phyloP scores from a whole-genome alignment of 2,329 filamentous ascomycete genomes.

The Daldinia eschscholtzii region DNA sequence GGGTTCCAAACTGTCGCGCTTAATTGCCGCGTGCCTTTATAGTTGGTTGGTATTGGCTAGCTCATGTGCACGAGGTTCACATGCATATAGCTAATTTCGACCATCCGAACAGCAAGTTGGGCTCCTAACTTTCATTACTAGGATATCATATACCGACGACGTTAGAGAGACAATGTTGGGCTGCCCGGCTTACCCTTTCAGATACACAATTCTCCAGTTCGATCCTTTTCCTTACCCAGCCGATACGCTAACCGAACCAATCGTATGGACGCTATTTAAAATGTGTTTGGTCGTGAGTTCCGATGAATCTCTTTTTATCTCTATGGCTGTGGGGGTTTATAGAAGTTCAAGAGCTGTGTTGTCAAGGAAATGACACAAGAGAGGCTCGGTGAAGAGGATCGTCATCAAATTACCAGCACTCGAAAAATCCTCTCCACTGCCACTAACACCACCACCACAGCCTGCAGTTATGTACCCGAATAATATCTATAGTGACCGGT shows the following conservation, averaged over 20 bases:
- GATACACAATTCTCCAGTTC: background rate
- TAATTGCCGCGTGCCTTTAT: background rate
- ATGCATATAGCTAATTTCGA: background rate
- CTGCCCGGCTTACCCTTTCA: background rate
- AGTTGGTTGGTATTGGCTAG: background rate
- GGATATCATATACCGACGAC: conserved; percentile 1
- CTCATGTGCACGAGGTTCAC: background rate
- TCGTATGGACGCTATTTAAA: conserved; percentile 1
- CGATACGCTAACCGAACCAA: conserved; percentile 5
- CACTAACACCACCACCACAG: conserved; percentile 2
- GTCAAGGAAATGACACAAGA: conserved; percentile 8
- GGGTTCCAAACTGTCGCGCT: background rate
- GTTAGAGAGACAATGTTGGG: background rate
- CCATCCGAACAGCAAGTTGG: background rate
- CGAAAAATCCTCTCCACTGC: conserved; percentile 12
- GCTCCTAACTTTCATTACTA: background rate
- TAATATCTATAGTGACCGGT: conserved; percentile 7
- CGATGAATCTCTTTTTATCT: conserved; percentile 12
- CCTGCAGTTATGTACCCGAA: background rate
- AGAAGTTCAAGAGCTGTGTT: conserved; percentile 6
- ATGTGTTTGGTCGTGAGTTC: conserved; percentile 16
- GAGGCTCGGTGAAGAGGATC: conserved; percentile 36
- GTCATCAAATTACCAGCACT: conserved; percentile 2
- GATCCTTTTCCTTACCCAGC: background rate
- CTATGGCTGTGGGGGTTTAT: conserved; percentile 19